Base-by-base conservation (phyloP, 352 stramenopile genomes). In the Phytopythium chamaehyphon region DNA sequence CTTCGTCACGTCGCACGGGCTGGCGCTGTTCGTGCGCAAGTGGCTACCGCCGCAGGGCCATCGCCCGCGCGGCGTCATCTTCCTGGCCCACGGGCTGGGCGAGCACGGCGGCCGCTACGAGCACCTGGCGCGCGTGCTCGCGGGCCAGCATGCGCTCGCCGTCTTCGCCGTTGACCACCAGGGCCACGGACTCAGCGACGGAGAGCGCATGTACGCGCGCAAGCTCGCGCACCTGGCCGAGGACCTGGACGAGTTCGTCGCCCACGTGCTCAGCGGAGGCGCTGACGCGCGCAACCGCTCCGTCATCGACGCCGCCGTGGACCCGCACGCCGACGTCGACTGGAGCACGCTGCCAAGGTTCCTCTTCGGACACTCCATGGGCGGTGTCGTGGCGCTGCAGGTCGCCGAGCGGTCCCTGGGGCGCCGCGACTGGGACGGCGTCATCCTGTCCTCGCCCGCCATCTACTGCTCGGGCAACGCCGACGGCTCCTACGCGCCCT, bases 151-250 rank as follows among this genome's bases (percentile, higher is more conserved):
- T 6, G 75, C 68, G 11, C 73, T 77, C 24, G 72, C 75, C 1
- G 76, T 86, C 33, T 85, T 88, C 47, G 51, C 50, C 19, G 71
- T 86, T 38, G 75, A 86, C 62, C 67, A 80, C 43, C 74, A 88
- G 37, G 74, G 76, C 10, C 73, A 84, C 49, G 76, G 76, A 16
- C 49, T 66, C 26, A 86, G 74, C 51, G 75, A 88, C 48, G 74
- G 74, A 24, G 76, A 86, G 35, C 64, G 74, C 39, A 70, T 78
- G 55, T 82, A 78, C 51, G 69, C 75, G 24, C 37, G 61, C 37
- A 64, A 73, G 36, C 51, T 84, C 23, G 47, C 45, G 47, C 54
- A 88, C 44, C 60, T 83, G 15, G 60, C 69, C 1, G 68, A 80
- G 15, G 72, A 86, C 55, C 74, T 71, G 26, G 49, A 81, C 28